phyloP scores from a whole-genome alignment of 2,329 filamentous ascomycete genomes.

The Pezizomycotina sp. region DNA sequence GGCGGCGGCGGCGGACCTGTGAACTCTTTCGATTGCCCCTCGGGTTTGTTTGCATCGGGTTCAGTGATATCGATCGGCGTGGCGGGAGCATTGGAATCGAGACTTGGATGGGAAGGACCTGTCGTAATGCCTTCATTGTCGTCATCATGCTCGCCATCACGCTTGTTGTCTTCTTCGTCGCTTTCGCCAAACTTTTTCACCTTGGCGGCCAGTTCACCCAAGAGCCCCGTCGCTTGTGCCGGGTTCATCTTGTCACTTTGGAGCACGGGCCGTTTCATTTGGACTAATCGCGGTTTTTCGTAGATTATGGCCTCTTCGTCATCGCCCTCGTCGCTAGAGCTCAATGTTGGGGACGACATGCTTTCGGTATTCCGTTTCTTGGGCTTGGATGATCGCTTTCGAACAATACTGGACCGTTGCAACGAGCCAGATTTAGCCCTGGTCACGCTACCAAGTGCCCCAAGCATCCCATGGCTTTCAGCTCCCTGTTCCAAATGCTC shows the following conservation, averaged over 20 bases:
- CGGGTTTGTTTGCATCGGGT: conserved; percentile 3
- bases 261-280: conserved; percentile 53
- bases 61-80: conserved; percentile 33
- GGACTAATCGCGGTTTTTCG: conserved; percentile 63
- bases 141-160: conserved; percentile 25
- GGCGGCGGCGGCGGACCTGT: conserved; percentile 29
- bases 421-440: conserved; percentile 33
- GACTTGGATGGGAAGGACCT: conserved; percentile 56
- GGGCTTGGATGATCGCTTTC: no score
- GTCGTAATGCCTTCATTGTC: conserved; percentile 41
- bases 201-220: conserved; percentile 54
- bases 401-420: conserved; percentile 26
- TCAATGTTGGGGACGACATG: background rate
- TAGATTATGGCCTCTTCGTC: conserved; percentile 50
- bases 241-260: conserved; percentile 40
- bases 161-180: conserved; percentile 45
- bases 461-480: conserved; percentile 16
- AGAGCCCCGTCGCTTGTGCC: conserved; percentile 47
- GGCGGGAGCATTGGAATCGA: conserved; percentile 49
- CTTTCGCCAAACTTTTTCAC: conserved; percentile 57
- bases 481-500: conserved; percentile 21
- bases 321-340: conserved; percentile 28
- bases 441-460: conserved; percentile 42
- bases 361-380: background rate
- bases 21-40: conserved; percentile 19